Percentiles rank a stretch among this genome's conserved stretches.
Evolutionary conservation across 2,329 filamentous ascomycete genomes (phyloP).

Genomic region (Aspergillus luchuensis): DNA sequence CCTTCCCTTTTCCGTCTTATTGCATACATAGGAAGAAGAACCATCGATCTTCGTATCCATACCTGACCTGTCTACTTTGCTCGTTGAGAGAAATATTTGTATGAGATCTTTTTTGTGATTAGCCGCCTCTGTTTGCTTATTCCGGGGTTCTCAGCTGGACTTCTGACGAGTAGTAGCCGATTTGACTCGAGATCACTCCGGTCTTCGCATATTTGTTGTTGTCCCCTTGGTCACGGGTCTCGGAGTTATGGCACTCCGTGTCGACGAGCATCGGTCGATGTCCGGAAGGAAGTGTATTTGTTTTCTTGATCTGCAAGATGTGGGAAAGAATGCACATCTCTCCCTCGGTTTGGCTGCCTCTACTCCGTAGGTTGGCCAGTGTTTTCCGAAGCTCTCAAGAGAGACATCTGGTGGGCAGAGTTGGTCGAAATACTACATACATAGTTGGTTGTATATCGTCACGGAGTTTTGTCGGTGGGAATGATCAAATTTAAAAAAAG

Average conservation of each 20-base stretch:
- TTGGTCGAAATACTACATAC: neutral
- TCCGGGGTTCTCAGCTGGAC: slow-evolving; percentile 4
- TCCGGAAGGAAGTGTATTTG: neutral
- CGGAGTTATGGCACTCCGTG: slow-evolving; percentile 17
- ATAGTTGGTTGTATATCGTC: neutral
- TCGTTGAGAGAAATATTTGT: neutral
- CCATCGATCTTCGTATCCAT: slow-evolving; percentile 6
- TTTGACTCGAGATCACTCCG: neutral
- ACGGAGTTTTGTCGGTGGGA: neutral
- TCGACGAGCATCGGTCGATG: neutral
- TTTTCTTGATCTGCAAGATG: neutral
- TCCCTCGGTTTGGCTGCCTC: neutral
- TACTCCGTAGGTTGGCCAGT: neutral
- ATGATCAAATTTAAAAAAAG: neutral
- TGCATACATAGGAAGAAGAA: neutral
- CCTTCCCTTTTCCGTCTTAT: neutral
- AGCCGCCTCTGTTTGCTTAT: slow-evolving; percentile 13
- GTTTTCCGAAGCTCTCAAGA: neutral
- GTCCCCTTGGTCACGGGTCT: neutral
- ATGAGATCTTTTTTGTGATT: slow-evolving; percentile 4
- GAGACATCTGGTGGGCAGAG: neutral
- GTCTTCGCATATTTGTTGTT: neutral
- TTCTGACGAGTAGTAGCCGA: slow-evolving; percentile 1
- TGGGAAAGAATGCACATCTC: neutral
- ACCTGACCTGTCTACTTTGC: neutral